These are phyloP conservation scores for Cynara cardunculus DNA, from an alignment of 129 eudicot genomes.

Conservation along the genomic window DNA sequence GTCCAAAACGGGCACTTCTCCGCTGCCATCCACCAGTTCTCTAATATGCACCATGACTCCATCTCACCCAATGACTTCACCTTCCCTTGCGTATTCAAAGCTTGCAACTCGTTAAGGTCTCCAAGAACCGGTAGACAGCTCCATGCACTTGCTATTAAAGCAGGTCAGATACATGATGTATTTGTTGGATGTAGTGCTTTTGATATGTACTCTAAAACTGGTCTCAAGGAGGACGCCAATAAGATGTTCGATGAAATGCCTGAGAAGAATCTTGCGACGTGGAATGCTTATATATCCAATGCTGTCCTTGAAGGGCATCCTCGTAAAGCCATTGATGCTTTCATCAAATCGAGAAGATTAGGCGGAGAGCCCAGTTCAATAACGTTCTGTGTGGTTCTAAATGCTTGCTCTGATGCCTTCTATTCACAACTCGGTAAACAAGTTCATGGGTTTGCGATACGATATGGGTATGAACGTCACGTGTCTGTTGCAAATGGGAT, in stretches of 20 bases:
- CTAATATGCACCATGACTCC: constrained; percentile 42
- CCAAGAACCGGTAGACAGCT: constrained; percentile 41
- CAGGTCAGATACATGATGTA: constrained; percentile 35
- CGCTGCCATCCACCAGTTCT: constrained; percentile 47
- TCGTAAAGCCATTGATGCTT: constrained; percentile 32
- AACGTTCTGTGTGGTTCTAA: constrained; percentile 63
- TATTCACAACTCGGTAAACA: constrained; percentile 45
- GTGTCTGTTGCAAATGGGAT: constrained; percentile 64
- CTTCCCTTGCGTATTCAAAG: constrained; percentile 69
- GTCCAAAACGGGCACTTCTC: constrained; percentile 65
- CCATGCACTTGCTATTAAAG: constrained; percentile 46
- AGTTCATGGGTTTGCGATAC: constrained; percentile 58
- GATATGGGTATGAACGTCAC: constrained; percentile 49
- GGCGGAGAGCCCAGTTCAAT: constrained; percentile 49
- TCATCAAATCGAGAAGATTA: constrained; percentile 32
- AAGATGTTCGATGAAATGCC: constrained; percentile 86
- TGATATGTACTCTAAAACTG: constrained; percentile 65
- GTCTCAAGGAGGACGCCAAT: constrained; percentile 39
- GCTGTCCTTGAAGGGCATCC: constrained; percentile 53
- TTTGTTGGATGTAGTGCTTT: constrained; percentile 75
- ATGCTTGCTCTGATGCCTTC: constrained; percentile 60
- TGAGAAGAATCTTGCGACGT: constrained; percentile 57
- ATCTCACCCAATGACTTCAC: constrained; percentile 72
- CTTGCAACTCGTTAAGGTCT: constrained; percentile 38
- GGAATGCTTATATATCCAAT: constrained; percentile 68